Evolutionary conservation across 2,329 filamentous ascomycete species (phyloP), one percentile per base, ranked within the genome.

Genomic region (Ascochyta fabae): DNA sequence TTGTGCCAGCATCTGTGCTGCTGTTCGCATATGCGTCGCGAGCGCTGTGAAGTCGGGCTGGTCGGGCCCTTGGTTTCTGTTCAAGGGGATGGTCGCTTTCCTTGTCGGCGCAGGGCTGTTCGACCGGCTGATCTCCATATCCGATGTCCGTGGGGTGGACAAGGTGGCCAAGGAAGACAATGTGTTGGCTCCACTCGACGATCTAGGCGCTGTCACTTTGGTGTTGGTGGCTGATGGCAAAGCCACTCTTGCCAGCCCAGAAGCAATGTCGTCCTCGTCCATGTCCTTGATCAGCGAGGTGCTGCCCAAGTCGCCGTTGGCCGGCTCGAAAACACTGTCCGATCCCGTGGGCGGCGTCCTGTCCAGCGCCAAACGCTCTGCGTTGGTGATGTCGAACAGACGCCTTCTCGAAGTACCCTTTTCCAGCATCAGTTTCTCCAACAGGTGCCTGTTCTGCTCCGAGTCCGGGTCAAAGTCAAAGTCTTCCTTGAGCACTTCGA

Each of bases 271-370:
- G 31, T 77, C 78, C 3, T 83, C 81, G 23, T 80, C 79, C 22
- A 81, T 80, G 0, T 84, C 79, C 66, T 85, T 84, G 46, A 92
- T 81, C 62, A 92, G 79, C 10, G 87, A 85, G 9, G 90, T 90
- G 71, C 86, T 91, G 38, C 89, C 88, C 27, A 95, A 78, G 70
- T 95, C 91, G 34, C 91, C 91, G 33, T 85, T 90, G 0, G 84
- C 84, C n/a, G 91, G 91, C 75, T 95, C 91, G 68, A 95, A 92
- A 22, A 94, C 90, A 68, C 90, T 94, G 67, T 94, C 91, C 1
- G 80, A 72, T 33, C 74, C 75, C 41, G 74, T 74, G 44, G 78
- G 62, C 66, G 76, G 58, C 68, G 79, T 71, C 77, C 79, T 67
- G 75, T 83, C 56, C 24, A 75, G 72, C 16, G 75, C 73, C 31